A percentile compares a stretch with the other conserved stretches of the same genome.
These are phyloP conservation scores for Blastosporella zonata DNA, from an alignment of 1,284 basidiomycete genomes.

Conservation along the genomic window DNA sequence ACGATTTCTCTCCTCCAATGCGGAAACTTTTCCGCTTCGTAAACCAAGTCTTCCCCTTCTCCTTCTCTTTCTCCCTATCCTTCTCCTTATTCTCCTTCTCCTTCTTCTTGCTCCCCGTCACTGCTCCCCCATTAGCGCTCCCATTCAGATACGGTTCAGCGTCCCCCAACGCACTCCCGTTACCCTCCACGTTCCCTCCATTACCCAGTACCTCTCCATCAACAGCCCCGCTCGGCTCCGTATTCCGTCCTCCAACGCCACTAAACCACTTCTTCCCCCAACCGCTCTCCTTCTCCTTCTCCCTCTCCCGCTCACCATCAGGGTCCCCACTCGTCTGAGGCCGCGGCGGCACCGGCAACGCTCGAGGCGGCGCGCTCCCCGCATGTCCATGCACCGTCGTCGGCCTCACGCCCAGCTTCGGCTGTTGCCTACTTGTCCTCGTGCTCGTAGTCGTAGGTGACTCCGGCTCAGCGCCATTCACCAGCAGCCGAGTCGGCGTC, in stretches of 20 bases:
- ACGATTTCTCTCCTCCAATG: slow-evolving; percentile 20
- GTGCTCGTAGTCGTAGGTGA: not conserved
- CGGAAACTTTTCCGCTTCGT: slow-evolving; percentile 47
- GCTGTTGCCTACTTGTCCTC: not conserved
- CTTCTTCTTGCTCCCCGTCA: slow-evolving; percentile 11
- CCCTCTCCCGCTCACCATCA: slow-evolving; percentile 8
- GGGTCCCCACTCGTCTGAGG: slow-evolving; percentile 9
- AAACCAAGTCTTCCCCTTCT: slow-evolving; percentile 48
- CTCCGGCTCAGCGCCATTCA: not conserved
- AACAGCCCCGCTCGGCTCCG: slow-evolving; percentile 2
- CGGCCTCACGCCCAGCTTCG: not conserved
- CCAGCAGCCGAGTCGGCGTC: not conserved
- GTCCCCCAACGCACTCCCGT: slow-evolving; percentile 3
- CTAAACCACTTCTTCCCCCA: too few relatives aligned
- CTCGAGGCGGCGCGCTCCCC: not conserved
- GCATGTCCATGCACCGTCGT: slow-evolving; percentile 5
- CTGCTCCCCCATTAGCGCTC: not conserved
- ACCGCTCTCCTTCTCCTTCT: slow-evolving; percentile 10
- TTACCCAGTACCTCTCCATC: not conserved
- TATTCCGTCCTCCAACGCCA: slow-evolving; percentile 2
- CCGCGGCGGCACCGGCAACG: slow-evolving; percentile 7
- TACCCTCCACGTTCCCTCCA: not conserved
- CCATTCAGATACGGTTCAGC: slow-evolving; percentile 5
- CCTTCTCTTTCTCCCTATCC: slow-evolving; percentile 34
- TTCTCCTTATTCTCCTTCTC: slow-evolving; percentile 21